Evolutionary conservation across 345 rosid species (phyloP), one percentile per base, ranked within the genome.

Genomic region (Lumnitzera racemosa): DNA sequence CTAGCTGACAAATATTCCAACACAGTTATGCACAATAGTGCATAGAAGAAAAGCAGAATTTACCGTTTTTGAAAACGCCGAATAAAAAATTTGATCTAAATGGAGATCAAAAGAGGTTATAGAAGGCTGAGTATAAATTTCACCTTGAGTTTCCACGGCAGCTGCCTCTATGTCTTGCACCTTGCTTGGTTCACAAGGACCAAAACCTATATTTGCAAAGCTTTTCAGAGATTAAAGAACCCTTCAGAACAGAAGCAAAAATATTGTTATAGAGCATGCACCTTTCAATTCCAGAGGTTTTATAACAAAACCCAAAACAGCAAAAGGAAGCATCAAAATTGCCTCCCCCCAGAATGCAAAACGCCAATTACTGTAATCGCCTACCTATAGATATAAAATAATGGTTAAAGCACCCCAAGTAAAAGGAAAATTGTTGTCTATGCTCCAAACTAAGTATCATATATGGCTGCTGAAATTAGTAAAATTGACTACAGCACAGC

Each of bases 281-380:
- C 98, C 98, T 92, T 87, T 92, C 77, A 92, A 48, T 67, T 81
- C 79, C 84, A 87, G 78, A 57, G 98, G 98, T 73, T 87, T 89
- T 80, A 92, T 81, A 31, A 78, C 58, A 72, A 85, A 92, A 64
- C 96, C 91, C 56, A 87, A 71, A 63, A 89, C 43, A 64, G 78
- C 90, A 64, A 92, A 92, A 16, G 97, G 98, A 77, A 87, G 71
- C 98, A 92, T 92, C 76, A 92, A 57, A 69, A 87, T 58, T 56
- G 98, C 97, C 81, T 89, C 98, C 56, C 95, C 88, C 76, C 71
- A 87, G 70, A 92, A 92, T 60, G 98, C 97, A 71, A 62, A 75
- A 64, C 97, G 97, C 98, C 98, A 92, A 57, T 43, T 84, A 53
- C 78, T 71, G 70, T 81, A 51, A 53, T 16, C 63, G 20, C 98